phyloP scores from a whole-genome alignment of 2,329 filamentous ascomycete genomes.

The Lachnellula cervina region DNA sequence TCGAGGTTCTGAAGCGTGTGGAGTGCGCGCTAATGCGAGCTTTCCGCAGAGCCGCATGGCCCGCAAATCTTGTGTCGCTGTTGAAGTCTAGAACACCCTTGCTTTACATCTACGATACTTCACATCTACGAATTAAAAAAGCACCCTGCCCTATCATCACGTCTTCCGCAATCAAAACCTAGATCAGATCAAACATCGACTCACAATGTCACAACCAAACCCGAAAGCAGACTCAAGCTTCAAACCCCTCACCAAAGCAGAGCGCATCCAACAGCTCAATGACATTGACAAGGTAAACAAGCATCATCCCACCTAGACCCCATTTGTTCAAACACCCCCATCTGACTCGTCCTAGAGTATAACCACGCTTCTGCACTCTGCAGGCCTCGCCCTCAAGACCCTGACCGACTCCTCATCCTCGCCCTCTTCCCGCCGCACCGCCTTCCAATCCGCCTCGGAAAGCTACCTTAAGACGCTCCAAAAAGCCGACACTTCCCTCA shows the following conservation, averaged over 20 bases:
- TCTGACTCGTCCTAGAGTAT: constrained; percentile 25
- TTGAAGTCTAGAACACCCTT: not conserved
- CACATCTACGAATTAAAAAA: not conserved
- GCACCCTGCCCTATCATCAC: not conserved
- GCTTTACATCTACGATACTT: not conserved
- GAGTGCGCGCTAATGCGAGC: constrained; percentile 19
- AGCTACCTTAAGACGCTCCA: constrained; percentile 71
- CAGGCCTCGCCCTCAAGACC: constrained; percentile 58
- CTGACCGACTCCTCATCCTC: constrained; percentile 40
- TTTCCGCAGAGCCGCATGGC: constrained; percentile 29
- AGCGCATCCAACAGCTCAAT: constrained; percentile 76
- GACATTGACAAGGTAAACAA: constrained; percentile 65
- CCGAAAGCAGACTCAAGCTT: constrained; percentile 19
- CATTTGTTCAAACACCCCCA: not conserved
- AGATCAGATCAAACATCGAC: not conserved
- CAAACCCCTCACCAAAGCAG: constrained; percentile 59
- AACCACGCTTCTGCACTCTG: constrained; percentile 49
- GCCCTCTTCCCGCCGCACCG: constrained; percentile 29
- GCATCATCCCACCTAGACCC: not conserved
- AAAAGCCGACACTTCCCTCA: constrained; percentile 67
- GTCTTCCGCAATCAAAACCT: not conserved
- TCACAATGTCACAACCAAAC: constrained; percentile 9
- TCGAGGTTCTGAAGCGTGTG: not conserved
- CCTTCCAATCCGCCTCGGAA: constrained; percentile 56
- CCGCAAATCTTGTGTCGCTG: not conserved